phyloP scores from a whole-genome alignment of 2,329 filamentous ascomycete genomes.

The Rugonectria rugulosa region DNA sequence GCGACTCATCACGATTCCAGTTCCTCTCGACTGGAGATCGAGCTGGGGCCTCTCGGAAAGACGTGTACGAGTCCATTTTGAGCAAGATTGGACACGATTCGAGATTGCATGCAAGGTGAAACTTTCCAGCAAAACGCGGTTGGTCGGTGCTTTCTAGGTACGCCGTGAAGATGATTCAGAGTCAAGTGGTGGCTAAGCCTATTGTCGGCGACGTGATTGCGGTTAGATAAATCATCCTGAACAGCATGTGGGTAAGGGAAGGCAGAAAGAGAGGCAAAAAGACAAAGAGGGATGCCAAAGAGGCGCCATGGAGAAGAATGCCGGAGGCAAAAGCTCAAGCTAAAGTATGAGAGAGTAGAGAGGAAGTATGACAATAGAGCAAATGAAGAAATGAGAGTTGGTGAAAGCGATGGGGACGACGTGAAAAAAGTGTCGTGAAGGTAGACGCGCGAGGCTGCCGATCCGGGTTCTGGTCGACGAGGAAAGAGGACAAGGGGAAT shows the following conservation, averaged over 20 bases:
- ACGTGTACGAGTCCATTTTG: slow-evolving; percentile 62
- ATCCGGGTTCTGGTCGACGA: slow-evolving; percentile 31
- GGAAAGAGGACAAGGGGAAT: slow-evolving; percentile 29
- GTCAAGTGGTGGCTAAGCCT: slow-evolving; percentile 46
- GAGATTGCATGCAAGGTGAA: slow-evolving; percentile 24
- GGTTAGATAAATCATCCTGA: slow-evolving; percentile 64
- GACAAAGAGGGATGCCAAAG: slow-evolving; percentile 37
- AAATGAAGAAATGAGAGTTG: slow-evolving; percentile 4
- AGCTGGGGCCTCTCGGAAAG: slow-evolving; percentile 59
- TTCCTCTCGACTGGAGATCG: slow-evolving; percentile 62
- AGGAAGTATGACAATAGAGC: neutral
- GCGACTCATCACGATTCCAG: slow-evolving; percentile 62
- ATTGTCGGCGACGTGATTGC: slow-evolving; percentile 60
- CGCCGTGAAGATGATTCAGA: slow-evolving; percentile 38
- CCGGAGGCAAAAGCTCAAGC: slow-evolving; percentile 19
- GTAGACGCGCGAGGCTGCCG: slow-evolving; percentile 38
- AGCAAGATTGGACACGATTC: slow-evolving; percentile 23
- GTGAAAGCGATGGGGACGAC: slow-evolving; percentile 18
- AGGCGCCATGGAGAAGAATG: slow-evolving; percentile 36
- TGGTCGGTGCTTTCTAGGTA: slow-evolving; percentile 13
- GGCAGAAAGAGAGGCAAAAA: slow-evolving; percentile 31
- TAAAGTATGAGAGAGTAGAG: neutral
- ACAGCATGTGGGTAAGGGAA: slow-evolving; percentile 34
- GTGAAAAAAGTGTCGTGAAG: slow-evolving; percentile 26
- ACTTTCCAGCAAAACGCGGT: slow-evolving; percentile 14